Conservation (phyloP, 2,329 filamentous ascomycete species). For the Trichoderma breve region DNA sequence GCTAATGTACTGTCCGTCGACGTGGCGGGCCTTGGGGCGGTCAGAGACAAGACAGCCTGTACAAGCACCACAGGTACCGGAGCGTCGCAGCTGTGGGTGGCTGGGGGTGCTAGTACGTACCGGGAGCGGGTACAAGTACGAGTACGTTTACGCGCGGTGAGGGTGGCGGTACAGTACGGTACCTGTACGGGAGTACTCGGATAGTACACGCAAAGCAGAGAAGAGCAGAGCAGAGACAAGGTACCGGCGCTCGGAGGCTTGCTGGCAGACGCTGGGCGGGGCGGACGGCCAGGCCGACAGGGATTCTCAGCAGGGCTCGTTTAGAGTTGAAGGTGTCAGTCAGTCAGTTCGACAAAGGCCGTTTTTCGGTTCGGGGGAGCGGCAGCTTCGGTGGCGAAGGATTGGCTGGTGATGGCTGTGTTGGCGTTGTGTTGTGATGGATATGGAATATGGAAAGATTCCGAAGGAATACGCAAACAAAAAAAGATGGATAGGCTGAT, state of each 20-base stretch:
- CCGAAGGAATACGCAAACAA: neutral
- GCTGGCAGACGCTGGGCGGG: slow-evolving; percentile 13
- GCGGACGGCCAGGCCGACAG: slow-evolving; percentile 27
- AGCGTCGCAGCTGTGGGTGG: neutral
- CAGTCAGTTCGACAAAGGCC: neutral
- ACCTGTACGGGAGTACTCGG: neutral
- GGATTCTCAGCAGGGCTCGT: slow-evolving; percentile 24
- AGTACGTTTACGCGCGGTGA: neutral
- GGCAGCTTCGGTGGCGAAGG: slow-evolving; percentile 9
- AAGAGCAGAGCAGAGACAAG: neutral
- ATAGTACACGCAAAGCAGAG: neutral
- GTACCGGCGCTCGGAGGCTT: neutral
- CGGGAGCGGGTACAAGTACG: neutral
- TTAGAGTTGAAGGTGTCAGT: slow-evolving; percentile 23
- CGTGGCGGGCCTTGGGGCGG: slow-evolving; percentile 16
- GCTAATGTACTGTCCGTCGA: slow-evolving; percentile 14
- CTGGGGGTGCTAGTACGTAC: neutral
- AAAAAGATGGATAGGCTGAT: neutral
- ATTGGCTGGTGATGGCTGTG: slow-evolving; percentile 3
- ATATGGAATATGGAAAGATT: neutral
- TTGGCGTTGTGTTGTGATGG: neutral
- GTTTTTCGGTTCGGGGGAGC: neutral
- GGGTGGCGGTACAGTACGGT: slow-evolving; percentile 16
- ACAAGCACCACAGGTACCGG: neutral
- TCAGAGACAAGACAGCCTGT: slow-evolving; percentile 5